Percentiles rank a stretch among this genome's conserved stretches.
phyloP scores from a whole-genome alignment of 805 yeast species.

The Metschnikowia borealis region DNA sequence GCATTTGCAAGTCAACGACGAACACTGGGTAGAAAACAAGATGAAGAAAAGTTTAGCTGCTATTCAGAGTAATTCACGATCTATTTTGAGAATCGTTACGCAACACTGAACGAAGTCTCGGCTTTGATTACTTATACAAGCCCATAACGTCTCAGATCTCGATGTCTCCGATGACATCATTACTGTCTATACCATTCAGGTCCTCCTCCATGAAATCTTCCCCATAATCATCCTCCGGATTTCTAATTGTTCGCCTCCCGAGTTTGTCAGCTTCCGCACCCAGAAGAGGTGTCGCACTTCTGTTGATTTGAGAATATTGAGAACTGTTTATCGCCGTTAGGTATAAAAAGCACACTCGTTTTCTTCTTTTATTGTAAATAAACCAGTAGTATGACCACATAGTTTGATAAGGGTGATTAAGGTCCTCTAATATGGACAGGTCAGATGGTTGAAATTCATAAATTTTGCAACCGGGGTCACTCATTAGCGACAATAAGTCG shows the following conservation, averaged over 20 bases:
- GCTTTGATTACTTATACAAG: neutral
- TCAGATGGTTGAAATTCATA: constrained; percentile 63
- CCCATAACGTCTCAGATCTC: constrained; percentile 23
- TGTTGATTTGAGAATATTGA: constrained; percentile 27
- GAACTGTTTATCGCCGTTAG: constrained; percentile 48
- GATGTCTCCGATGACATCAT: constrained; percentile 37
- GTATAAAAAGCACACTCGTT: constrained; percentile 84
- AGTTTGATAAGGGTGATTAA: constrained; percentile 42
- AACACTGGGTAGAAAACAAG: neutral
- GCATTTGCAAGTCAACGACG: neutral
- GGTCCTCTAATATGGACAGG: constrained; percentile 58
- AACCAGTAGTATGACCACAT: constrained; percentile 86
- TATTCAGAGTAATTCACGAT: neutral
- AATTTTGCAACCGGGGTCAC: constrained; percentile 46
- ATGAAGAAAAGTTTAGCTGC: neutral
- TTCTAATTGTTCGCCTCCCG: constrained; percentile 4
- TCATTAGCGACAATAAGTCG: constrained; percentile 9
- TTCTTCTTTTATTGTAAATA: constrained; percentile 83
- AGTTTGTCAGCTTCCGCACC: constrained; percentile 24
- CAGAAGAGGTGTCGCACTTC: constrained; percentile 12
- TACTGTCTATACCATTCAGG: constrained; percentile 17
- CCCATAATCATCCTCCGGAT: constrained; percentile 7
- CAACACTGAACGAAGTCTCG: neutral
- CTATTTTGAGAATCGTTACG: neutral
- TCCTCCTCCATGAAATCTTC: constrained; percentile 15